These are phyloP conservation scores for Guyanaporus albipodus DNA, from an alignment of 768 basidiomycete species.

Conservation along the genomic window DNA sequence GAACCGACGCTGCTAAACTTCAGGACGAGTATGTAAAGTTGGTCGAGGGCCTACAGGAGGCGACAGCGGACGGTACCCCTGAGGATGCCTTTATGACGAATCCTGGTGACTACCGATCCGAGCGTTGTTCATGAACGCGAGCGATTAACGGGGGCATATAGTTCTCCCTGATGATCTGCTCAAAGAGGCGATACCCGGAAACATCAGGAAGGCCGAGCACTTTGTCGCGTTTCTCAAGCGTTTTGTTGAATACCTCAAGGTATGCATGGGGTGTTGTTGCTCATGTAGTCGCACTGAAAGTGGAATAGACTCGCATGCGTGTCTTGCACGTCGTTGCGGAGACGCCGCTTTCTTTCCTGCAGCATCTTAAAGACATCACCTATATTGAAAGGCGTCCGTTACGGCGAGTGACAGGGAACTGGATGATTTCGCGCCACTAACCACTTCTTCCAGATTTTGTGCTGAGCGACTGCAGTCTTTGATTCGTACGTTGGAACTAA, in stretches of 20 bases:
- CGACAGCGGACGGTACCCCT: constrained; percentile 48
- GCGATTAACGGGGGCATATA: constrained; percentile 27
- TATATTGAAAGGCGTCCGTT: constrained; percentile 94
- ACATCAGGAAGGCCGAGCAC: constrained; percentile 98
- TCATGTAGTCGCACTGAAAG: constrained; percentile 8
- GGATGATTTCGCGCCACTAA: not conserved
- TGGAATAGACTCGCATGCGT: constrained; percentile 89
- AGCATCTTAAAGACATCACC: constrained; percentile 98
- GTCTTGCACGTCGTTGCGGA: constrained; percentile 99
- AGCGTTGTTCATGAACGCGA: not conserved
- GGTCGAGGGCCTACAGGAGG: constrained; percentile 89
- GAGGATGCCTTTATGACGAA: constrained; percentile 88
- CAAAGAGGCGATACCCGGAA: constrained; percentile 94
- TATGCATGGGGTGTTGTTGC: constrained; percentile 24
- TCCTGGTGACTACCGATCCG: constrained; percentile 55
- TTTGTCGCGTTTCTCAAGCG: constrained; percentile 98
- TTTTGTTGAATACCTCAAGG: constrained; percentile 98
- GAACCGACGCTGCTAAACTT: constrained; percentile 86
- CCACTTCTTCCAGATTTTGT: constrained; percentile 65
- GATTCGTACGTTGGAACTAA: constrained; percentile 87
- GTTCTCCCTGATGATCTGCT: constrained; percentile 93
- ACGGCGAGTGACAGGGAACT: constrained; percentile 47
- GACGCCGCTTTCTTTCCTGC: constrained; percentile 93
- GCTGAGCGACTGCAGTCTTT: constrained; percentile 93
- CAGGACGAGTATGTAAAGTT: constrained; percentile 96